Evolutionary conservation across 441 rosid species (phyloP), one percentile per base, ranked within the genome.

Genomic region (Gossypium schwendimanii): DNA sequence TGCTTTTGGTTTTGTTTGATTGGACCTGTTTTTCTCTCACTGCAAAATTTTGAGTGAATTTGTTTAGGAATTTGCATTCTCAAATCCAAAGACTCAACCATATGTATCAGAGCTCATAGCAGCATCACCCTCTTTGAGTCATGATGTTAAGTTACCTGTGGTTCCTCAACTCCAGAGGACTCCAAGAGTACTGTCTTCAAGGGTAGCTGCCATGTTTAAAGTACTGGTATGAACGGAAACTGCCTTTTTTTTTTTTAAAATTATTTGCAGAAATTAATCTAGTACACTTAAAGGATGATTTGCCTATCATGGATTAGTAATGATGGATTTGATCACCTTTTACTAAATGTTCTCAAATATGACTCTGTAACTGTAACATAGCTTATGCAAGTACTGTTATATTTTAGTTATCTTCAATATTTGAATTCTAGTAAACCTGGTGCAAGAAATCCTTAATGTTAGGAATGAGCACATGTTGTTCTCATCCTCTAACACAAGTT

Each of bases 151-250:
- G 52, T 81, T 87, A 77, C 93, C 93, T 44, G 67, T 83, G 60
- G 89, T 92, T 82, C 96, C 92, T 60, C 97, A 91, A 81, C 85
- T 93, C 58, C 84, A 82, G 75, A 76, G 82, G 45, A 65, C 80
- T 80, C 87, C 93, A 71, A 87, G 90, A 82, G 77, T 83, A 31
- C 83, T 93, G 78, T 91, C 98, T 69, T 63, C 87, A 79, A 87
- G 98, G 86, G 93, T 93, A 80, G 97, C 89, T 83, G 84, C 97
- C 73, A 85, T 93, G 96, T 83, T 86, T 74, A 88, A 87, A 86
- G 81, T 94, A 67, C 76, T 96, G 98, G 99, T 96, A 78, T 81
- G 91, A 75, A 64, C 60, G 20, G 28, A 45, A 50, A 21, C 20
- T 33, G 65, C 63, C 52, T 26, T 20, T 49, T 61, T 36, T 18